phyloP scores from a whole-genome alignment of 352 stramenopile species.

The Saprolegnia parasitica region DNA sequence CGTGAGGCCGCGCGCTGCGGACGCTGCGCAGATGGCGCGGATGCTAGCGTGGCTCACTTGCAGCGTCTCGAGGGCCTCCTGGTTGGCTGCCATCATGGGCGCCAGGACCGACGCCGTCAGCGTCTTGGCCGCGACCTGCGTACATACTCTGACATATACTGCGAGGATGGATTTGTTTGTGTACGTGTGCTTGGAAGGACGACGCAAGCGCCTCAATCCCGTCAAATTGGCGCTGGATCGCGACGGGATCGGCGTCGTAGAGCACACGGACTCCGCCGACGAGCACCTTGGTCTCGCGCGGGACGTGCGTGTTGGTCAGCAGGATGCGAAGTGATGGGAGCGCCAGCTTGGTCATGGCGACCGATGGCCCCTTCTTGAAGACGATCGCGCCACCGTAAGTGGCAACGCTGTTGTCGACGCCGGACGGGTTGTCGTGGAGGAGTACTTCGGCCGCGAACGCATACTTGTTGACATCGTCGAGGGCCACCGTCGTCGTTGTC shows the following conservation, averaged over 20 bases:
- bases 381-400: constrained; percentile 81
- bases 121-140: constrained; percentile 32
- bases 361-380: constrained; percentile 56
- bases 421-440: constrained; percentile 86
- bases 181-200: constrained; percentile 47
- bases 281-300: constrained; percentile 81
- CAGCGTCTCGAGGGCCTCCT: constrained; percentile 66
- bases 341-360: constrained; percentile 31
- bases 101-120: constrained; percentile 46
- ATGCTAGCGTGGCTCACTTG: constrained; percentile 83
- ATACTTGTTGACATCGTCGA: constrained; percentile 72
- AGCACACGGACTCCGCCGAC: constrained; percentile 68
- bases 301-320: constrained; percentile 88
- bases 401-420: constrained; percentile 90
- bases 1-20: constrained; percentile 43
- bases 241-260: constrained; percentile 46
- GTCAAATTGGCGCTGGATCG: constrained; percentile 58
- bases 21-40: constrained; percentile 64
- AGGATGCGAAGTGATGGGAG: constrained; percentile 56
- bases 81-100: constrained; percentile 61
- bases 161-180: no score
- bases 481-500: background rate
- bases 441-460: constrained; percentile 86
- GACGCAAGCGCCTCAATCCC: constrained; percentile 72
- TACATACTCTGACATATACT: no score